phyloP scores from a whole-genome alignment of 495 filamentous ascomycete genomes.

The Podospora fimiseda region DNA sequence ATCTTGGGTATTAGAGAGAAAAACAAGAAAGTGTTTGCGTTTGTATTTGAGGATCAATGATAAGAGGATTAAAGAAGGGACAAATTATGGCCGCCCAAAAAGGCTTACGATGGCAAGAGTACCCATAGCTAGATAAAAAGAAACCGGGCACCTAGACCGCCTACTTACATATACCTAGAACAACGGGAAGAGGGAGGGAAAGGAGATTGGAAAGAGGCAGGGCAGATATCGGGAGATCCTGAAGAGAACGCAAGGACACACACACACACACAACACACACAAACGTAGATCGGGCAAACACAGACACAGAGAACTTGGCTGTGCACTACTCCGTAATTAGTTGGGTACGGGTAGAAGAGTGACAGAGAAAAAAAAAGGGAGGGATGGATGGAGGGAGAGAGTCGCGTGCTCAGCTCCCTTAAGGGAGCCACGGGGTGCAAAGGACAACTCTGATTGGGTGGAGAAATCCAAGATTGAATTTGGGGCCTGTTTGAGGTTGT shows the following conservation, averaged over 20 bases:
- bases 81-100: background rate
- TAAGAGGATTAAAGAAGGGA: background rate
- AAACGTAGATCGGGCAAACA: background rate
- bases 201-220: too few relatives aligned
- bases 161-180: background rate
- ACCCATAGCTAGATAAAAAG: background rate
- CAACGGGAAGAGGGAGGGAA: too few relatives aligned
- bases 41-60: background rate
- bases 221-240: background rate
- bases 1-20: slow-evolving; percentile 44
- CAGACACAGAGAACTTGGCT: background rate
- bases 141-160: background rate
- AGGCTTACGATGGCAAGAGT: background rate
- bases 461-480: background rate
- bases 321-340: background rate
- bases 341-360: background rate
- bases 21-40: too few relatives aligned
- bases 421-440: slow-evolving; percentile 21
- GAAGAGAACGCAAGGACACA: too few relatives aligned
- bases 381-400: slow-evolving; percentile 6
- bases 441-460: slow-evolving; percentile 19
- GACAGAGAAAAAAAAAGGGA: slow-evolving; percentile 5
- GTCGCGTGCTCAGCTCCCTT: slow-evolving; percentile 29
- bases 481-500: background rate
- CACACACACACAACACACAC: background rate